Evolutionary conservation across 257 asterid genomes (phyloP).

Genomic region (Solanum etuberosum): DNA sequence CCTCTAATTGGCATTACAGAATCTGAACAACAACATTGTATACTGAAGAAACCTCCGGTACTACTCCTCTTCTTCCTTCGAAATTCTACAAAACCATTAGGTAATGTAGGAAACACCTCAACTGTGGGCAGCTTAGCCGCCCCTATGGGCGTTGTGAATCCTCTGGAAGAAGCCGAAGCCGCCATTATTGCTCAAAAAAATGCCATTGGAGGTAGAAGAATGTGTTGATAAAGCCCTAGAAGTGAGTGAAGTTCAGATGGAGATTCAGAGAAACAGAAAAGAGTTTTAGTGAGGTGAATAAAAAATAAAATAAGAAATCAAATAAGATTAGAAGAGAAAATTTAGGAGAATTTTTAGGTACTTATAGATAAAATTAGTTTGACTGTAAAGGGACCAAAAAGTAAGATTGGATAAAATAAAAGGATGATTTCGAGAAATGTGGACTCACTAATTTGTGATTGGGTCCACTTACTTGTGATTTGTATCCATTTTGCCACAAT

Average conservation of each 20-base stretch:
- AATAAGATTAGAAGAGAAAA: neutral
- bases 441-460: neutral
- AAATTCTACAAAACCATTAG: constrained; percentile 21
- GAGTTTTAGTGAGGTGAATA: neutral
- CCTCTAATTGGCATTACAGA: constrained; percentile 21
- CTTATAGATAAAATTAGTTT: neutral
- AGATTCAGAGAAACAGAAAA: constrained; percentile 9
- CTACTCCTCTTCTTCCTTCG: constrained; percentile 35
- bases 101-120: constrained; percentile 12
- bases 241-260: neutral
- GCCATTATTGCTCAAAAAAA: constrained; percentile 19
- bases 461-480: neutral
- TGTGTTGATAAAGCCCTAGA: neutral
- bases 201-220: constrained; percentile 7
- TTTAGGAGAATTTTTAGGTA: neutral
- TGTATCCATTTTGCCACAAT: neutral
- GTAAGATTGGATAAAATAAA: neutral
- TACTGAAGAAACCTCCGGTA: constrained; percentile 2
- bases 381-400: neutral
- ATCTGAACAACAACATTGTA: constrained; percentile 50
- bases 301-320: neutral
- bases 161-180: constrained; percentile 45
- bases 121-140: constrained; percentile 19
- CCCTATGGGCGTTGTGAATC: constrained; percentile 27
- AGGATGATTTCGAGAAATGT: neutral